Percentiles rank a stretch among this genome's conserved stretches.
Evolutionary conservation across 2,329 filamentous ascomycete species (phyloP).

Genomic region (Fusarium sp.): DNA sequence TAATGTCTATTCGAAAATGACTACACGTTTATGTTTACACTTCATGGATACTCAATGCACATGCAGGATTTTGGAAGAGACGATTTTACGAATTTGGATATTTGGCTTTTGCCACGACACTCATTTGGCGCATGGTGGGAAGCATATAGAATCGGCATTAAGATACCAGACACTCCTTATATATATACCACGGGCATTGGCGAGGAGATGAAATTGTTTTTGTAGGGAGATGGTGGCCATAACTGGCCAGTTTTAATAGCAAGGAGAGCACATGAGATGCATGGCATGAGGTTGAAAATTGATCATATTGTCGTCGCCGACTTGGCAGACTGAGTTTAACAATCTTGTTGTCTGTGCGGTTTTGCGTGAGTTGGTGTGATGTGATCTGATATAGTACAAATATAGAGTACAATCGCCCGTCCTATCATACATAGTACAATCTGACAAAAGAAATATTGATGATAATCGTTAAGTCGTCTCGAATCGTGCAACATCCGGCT

Average conservation of each 20-base stretch:
- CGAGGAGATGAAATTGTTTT: background rate
- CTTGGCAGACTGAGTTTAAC: conserved; percentile 18
- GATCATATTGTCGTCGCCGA: conserved; percentile 8
- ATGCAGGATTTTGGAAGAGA: background rate
- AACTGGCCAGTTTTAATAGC: conserved; percentile 10
- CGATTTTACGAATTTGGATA: conserved; percentile 9
- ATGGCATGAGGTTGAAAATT: conserved; percentile 13
- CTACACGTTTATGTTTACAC: conserved; percentile 25
- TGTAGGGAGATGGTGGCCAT: background rate
- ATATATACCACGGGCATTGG: conserved; percentile 9
- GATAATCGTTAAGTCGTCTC: conserved; percentile 15
- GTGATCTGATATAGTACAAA: background rate
- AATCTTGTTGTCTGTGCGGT: conserved; percentile 4
- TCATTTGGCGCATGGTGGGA: conserved; percentile 39
- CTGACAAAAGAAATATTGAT: background rate
- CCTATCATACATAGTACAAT: background rate
- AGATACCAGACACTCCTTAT: conserved; percentile 42
- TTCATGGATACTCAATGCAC: conserved; percentile 34
- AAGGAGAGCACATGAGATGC: background rate
- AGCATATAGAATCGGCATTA: conserved; percentile 27
- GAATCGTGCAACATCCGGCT: conserved; percentile 1
- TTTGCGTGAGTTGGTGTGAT: background rate
- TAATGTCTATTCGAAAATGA: conserved; percentile 34
- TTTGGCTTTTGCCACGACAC: conserved; percentile 31
- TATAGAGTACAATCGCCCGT: background rate